Evolutionary conservation across 1,284 basidiomycete species (phyloP), one percentile per base, ranked within the genome.

Genomic region (Trametes versicolor): DNA sequence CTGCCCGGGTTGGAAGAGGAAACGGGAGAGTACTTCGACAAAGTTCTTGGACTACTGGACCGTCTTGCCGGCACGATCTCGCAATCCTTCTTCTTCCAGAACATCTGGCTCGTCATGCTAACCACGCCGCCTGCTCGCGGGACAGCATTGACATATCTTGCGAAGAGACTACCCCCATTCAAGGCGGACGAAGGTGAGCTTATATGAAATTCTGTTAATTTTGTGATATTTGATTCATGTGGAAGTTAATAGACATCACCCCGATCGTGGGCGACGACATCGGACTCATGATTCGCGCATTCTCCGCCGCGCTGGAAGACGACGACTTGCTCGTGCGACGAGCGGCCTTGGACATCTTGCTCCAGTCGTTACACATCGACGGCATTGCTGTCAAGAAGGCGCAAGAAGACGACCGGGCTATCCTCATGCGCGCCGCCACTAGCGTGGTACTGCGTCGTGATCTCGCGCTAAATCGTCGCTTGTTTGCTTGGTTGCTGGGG

Each of bases 1-100:
- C 85, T 99, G 6, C 97, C 98, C 1, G 97, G 96, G 0, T 81
- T 98, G 52, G 97, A 98, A 77, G 97, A 99, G 77, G 97, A 98
- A 76, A 95, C 94, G 0, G 94, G 95, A 2, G 97, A 99, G 77
- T 98, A 94, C 79, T 99, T 99, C 72, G 97, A 99, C 56, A 94
- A 95, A 81, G 94, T 97, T n/a, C 76, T 98, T 32, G 82, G 82
- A 32, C 79, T 99, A 7, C 82, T 99, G 55, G 95, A 96, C 77
- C 84, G 87, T 29, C 79, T 99, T 1, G 94, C 95, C 3, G 88
- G 88, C 37, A 91, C 94, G 0, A 91, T 97, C 19, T 90, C 93
- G 3, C 87, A 87, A 0, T 86, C 92, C 0, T 98, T 97, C 82
- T 99, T 99, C 82, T 87, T 98, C 71, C 96, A 98, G 77, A 98